Base-by-base conservation (phyloP, 2,329 filamentous ascomycete genomes). In the Diplocarpon mali region DNA sequence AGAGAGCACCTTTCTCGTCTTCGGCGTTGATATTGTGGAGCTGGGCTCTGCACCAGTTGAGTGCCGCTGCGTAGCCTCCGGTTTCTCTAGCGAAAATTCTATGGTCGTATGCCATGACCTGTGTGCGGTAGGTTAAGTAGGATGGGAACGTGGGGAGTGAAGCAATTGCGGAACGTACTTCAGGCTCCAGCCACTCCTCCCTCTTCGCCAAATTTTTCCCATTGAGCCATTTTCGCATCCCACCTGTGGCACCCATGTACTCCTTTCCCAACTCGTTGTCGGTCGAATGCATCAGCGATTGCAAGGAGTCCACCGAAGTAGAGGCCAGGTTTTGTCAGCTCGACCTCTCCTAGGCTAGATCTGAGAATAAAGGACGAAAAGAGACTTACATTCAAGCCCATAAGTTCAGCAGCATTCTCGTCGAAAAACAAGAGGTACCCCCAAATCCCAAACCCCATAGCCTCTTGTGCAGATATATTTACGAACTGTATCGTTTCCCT, bases 361-460 rank as follows among this genome's bases (percentile, higher is more conserved):
- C 5, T 5, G n/a, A 17, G 11, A 40, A 11, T n/a, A 39, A 11
- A 16, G 34, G 12, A n/a, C 11, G 29, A 40, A 5, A 38, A 10
- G 8, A 29, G 11, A 44, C 46, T 14, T 27, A 56, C 52, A 47
- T 51, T 37, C 13, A 35, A 35, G 42, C 52, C 37, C 41, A 54
- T 47, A 27, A 54, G 20, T 20, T 49, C 40, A 3, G 42, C 38
- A 29, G 53, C 51, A 42, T 43, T 48, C 8, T 52, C 52, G 10
- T 51, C 38, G 17, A 56, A 54, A 32, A 56, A 54, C 7, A 49
- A 35, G 36, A 52, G 52, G 24, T 57, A 54, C 11, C 53, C 51
- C 30, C 54, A 52, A 2, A 53, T 43, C 8, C 44, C 40, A 40
- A 48, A 55, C 1, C 50, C 50, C 17, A 50, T 30, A 8, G 44